A percentile compares a stretch with the other conserved stretches of the same genome.
phyloP scores from a whole-genome alignment of 1,284 basidiomycete genomes.

The Trichosporon sp. region DNA sequence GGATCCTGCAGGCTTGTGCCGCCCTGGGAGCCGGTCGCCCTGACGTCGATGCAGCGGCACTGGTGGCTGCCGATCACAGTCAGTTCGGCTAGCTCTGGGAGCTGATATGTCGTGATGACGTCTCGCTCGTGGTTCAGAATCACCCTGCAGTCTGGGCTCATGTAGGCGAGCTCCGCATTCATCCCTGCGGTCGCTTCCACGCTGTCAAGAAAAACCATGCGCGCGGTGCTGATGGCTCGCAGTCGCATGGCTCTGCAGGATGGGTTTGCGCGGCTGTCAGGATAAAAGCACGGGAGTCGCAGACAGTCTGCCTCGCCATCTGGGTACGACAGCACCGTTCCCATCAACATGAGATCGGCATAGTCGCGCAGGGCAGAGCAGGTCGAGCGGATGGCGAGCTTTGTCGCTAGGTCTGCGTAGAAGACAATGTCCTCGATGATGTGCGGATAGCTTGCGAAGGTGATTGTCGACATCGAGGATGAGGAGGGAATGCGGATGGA shows the following conservation, averaged over 20 bases:
- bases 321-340: neutral
- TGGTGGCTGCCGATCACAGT: neutral
- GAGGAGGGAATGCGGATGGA: neutral
- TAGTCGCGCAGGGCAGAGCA: neutral
- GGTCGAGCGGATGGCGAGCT: neutral
- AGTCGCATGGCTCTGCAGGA: neutral
- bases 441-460: neutral
- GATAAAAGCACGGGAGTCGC: neutral
- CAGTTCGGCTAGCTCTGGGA: neutral
- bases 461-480: neutral
- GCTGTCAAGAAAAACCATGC: neutral
- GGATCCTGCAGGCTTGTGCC: neutral
- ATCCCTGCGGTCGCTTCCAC: neutral
- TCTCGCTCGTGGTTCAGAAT: neutral
- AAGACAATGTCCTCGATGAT: neutral
- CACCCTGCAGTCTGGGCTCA: neutral
- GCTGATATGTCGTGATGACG: neutral
- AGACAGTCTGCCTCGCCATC: neutral
- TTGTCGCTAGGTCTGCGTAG: neutral
- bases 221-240: neutral
- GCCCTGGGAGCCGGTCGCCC: neutral
- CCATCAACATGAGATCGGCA: neutral
- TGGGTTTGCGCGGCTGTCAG: neutral
- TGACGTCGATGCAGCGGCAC: neutral
- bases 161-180: neutral